Conservation (phyloP, 2,329 filamentous ascomycete genomes). For the Beauveria sp. region DNA sequence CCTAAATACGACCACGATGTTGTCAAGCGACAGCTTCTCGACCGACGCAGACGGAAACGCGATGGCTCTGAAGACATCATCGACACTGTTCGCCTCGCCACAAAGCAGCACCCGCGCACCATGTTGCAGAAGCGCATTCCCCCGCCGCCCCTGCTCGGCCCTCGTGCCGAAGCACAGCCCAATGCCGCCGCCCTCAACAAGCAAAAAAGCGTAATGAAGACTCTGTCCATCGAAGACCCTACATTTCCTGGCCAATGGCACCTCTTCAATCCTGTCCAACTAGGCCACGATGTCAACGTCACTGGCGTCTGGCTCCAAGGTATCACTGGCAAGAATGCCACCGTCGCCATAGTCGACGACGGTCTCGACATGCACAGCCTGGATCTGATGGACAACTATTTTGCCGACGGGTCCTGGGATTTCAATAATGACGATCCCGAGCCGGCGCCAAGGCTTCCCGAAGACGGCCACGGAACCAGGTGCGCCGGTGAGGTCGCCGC, state of each 20-base stretch:
- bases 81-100: slow-evolving; percentile 66
- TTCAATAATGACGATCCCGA: slow-evolving; percentile 81
- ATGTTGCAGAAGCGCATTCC: slow-evolving; percentile 48
- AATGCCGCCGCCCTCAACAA: slow-evolving; percentile 41
- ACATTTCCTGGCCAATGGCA: slow-evolving; percentile 97
- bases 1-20: slow-evolving; percentile 53
- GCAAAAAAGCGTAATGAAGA: slow-evolving; percentile 52
- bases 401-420: slow-evolving; percentile 84
- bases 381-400: slow-evolving; percentile 90
- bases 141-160: slow-evolving; percentile 24
- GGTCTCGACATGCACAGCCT: slow-evolving; percentile 93
- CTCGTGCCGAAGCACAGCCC: slow-evolving; percentile 13
- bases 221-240: slow-evolving; percentile 74
- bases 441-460: slow-evolving; percentile 71
- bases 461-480: slow-evolving; percentile 86
- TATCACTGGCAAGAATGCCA: slow-evolving; percentile 81
- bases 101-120: slow-evolving; percentile 58
- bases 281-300: slow-evolving; percentile 93
- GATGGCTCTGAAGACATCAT: slow-evolving; percentile 45
- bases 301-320: slow-evolving; percentile 86
- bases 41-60: slow-evolving; percentile 56
- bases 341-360: slow-evolving; percentile 92
- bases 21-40: slow-evolving; percentile 45
- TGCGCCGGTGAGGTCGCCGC: slow-evolving; percentile 93
- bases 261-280: slow-evolving; percentile 71